phyloP scores from a whole-genome alignment of 2,329 filamentous ascomycete genomes.

The Ascochyta rabiei region DNA sequence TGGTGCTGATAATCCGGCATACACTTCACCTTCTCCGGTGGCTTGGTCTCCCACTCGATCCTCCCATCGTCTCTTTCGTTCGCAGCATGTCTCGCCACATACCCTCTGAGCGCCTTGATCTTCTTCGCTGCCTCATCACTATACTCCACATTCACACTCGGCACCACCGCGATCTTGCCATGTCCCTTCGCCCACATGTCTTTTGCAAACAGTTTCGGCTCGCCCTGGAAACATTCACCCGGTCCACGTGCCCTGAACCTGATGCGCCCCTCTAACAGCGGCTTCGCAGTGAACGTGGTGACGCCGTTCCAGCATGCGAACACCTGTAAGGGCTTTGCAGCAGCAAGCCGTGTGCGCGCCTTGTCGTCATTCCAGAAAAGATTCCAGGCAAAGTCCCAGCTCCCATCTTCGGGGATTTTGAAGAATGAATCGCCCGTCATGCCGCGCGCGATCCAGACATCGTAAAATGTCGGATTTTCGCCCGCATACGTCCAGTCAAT shows the following conservation, averaged over 20 bases:
- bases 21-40: slow-evolving; percentile 57
- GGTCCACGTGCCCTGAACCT: slow-evolving; percentile 52
- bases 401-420: slow-evolving; percentile 57
- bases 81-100: slow-evolving; percentile 48
- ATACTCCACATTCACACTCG: slow-evolving; percentile 63
- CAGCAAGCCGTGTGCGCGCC: slow-evolving; percentile 42
- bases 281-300: slow-evolving; percentile 55
- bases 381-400: slow-evolving; percentile 48
- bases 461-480: slow-evolving; percentile 59
- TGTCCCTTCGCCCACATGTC: slow-evolving; percentile 54
- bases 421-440: slow-evolving; percentile 64
- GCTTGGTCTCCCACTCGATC: slow-evolving; percentile 54
- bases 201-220: slow-evolving; percentile 63
- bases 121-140: slow-evolving; percentile 52
- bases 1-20: slow-evolving; percentile 45
- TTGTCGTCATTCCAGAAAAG: slow-evolving; percentile 58
- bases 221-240: slow-evolving; percentile 60
- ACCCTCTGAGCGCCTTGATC: slow-evolving; percentile 61
- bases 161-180: slow-evolving; percentile 62
- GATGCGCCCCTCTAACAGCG: slow-evolving; percentile 54
- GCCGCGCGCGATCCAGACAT: slow-evolving; percentile 62
- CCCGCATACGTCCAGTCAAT: slow-evolving; percentile 63
- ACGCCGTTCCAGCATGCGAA: slow-evolving; percentile 68
- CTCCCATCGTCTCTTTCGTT: slow-evolving; percentile 36
- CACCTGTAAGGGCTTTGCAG: slow-evolving; percentile 61